Conservation (phyloP, 2,329 filamentous ascomycete species). For the Phyllosticta ampelicida region DNA sequence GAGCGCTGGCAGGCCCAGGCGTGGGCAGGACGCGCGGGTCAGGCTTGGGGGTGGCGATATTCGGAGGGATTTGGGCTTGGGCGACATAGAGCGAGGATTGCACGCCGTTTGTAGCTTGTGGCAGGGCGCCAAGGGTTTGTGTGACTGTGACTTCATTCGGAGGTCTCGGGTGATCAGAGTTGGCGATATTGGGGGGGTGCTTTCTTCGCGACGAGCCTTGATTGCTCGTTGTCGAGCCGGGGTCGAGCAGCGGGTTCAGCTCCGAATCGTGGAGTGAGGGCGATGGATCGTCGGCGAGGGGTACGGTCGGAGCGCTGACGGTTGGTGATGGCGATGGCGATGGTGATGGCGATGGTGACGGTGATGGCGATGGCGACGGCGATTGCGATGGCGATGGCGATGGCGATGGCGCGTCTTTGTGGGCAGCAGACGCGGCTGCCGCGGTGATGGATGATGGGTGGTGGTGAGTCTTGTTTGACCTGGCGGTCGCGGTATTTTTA, state of each 20-base stretch:
- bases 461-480: slow-evolving; percentile 15
- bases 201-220: slow-evolving; percentile 10
- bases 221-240: slow-evolving; percentile 8
- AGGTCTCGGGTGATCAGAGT: slow-evolving; percentile 20
- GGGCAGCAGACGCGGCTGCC: slow-evolving; percentile 11
- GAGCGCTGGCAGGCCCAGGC: slow-evolving; percentile 12
- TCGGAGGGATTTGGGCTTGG: slow-evolving; percentile 24
- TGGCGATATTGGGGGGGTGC: slow-evolving; percentile 9
- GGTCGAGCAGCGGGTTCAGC: slow-evolving; percentile 8
- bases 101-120: slow-evolving; percentile 35
- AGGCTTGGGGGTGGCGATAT: slow-evolving; percentile 22
- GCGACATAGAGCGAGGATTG: slow-evolving; percentile 22
- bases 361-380: too few species aligned
- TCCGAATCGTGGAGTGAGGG: slow-evolving; percentile 2
- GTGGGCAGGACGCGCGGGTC: slow-evolving; percentile 18
- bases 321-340: too few species aligned
- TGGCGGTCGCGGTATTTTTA: slow-evolving; percentile 17
- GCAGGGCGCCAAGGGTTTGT: slow-evolving; percentile 31
- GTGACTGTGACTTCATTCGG: slow-evolving; percentile 33
- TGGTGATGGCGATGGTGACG: too few species aligned
- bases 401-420: slow-evolving; percentile 3
- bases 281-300: slow-evolving; percentile 4
- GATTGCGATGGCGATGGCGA: too few species aligned
- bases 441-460: slow-evolving; percentile 18
- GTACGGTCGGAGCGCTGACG: slow-evolving; percentile 7